Evolutionary conservation across 2,329 filamentous ascomycete genomes (phyloP), one percentile per base, ranked within the genome.

Genomic region (Zasmidium cellare): DNA sequence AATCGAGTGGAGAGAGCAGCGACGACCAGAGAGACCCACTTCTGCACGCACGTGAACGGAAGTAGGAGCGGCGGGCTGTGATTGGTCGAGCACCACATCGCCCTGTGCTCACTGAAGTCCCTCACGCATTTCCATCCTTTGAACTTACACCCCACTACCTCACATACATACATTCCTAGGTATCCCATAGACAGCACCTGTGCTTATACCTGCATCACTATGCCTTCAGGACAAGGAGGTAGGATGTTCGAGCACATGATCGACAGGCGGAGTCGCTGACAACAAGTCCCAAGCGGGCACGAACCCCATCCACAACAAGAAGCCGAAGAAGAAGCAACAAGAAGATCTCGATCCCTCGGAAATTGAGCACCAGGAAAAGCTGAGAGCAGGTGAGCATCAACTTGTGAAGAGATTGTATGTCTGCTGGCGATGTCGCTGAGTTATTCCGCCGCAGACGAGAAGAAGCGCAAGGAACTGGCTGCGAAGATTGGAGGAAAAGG

Each of bases 331-430:
- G 71, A 76, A 77, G 84, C 82, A 84, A 54, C 81, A 83, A 73
- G 89, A 88, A 77, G 92, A 96, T 52, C 76, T 92, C 58, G 92
- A 96, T n/a, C n/a, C n/a, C 73, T 92, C 96, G 0, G 91, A 96
- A 46, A 92, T 96, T 65, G 77, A 87, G 73, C 91, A 91, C 5
- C 87, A 86, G 71, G 86, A 89, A 75, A 96, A 92, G 87, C 88
- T 92, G 81, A 86, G 82, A 69, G 90, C 90, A 58, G 91, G 92
- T 96, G 81, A 67, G 87, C 77, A 22, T 19, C 19, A 49, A 16
- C 9, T 18, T n/a, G n/a, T n/a, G n/a, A n/a, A n/a, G n/a, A n/a
- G n/a, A n/a, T n/a, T n/a, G n/a, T n/a, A n/a, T n/a, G n/a, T n/a
- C n/a, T n/a, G n/a, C n/a, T n/a, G n/a, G n/a, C n/a, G n/a, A n/a